Conservation (phyloP, 2,329 filamentous ascomycete species). For the Exophiala oligosperma region DNA sequence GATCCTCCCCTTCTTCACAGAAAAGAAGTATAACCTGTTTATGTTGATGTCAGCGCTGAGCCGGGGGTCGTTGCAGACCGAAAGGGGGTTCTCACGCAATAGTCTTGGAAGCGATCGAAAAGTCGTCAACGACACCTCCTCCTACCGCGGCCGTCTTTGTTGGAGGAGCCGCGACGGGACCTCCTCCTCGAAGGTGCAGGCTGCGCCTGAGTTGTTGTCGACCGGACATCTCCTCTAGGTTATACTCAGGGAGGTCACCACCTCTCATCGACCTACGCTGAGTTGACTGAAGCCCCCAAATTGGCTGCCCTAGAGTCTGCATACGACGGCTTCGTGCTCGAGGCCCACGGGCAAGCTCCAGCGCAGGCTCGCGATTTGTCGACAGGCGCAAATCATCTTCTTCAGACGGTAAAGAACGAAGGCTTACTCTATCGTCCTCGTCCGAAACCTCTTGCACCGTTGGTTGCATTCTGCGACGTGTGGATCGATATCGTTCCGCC, state of each 20-base stretch:
- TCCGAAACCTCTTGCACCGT: background rate
- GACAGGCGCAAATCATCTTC: background rate
- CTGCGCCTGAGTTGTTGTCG: background rate
- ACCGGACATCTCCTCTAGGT: background rate
- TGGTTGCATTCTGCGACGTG: background rate
- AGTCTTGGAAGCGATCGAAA: background rate
- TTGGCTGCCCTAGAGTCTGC: no score
- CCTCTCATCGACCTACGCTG: background rate
- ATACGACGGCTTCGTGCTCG: no score
- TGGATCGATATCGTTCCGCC: background rate
- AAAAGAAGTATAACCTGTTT: background rate
- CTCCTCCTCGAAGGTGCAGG: background rate
- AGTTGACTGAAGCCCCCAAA: background rate
- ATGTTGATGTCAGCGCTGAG: background rate
- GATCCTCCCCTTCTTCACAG: background rate
- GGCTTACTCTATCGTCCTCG: background rate
- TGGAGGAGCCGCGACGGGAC: background rate
- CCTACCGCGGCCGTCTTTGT: background rate
- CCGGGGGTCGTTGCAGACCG: background rate
- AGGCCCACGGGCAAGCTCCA: no score
- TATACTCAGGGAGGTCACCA: background rate
- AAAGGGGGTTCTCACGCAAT: background rate
- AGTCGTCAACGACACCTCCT: background rate
- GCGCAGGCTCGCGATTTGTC: background rate
- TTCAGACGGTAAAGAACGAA: background rate